These are phyloP conservation scores for Diplodia mutila DNA, from an alignment of 2,329 filamentous ascomycete genomes.

Conservation along the genomic window DNA sequence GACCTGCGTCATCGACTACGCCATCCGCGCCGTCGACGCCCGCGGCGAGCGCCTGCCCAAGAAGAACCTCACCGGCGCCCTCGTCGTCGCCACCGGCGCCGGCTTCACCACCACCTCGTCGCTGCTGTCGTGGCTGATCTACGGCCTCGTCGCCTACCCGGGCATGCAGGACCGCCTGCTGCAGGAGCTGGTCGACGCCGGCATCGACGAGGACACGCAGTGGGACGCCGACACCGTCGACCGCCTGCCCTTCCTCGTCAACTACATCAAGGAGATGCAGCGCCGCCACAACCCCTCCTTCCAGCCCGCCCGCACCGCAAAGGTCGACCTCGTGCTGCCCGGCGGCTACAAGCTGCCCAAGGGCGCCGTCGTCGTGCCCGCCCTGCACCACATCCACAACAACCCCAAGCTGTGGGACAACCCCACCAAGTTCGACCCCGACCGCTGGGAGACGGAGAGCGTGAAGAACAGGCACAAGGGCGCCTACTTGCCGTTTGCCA, in stretches of 20 bases:
- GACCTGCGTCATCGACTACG: conserved; percentile 49
- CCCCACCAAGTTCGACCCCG: conserved; percentile 61
- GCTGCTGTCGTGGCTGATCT: conserved; percentile 62
- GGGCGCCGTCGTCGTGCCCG: conserved; percentile 58
- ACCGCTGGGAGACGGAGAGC: conserved; percentile 61
- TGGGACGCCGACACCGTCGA: conserved; percentile 44
- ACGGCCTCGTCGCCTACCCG: conserved; percentile 57
- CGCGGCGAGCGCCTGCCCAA: conserved; percentile 59
- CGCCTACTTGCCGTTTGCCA: conserved; percentile 63
- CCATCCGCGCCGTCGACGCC: conserved; percentile 57
- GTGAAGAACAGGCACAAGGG: conserved; percentile 56
- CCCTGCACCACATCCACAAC: conserved; percentile 51
- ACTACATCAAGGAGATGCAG: conserved; percentile 65
- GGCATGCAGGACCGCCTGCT: conserved; percentile 61
- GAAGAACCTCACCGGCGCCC: conserved; percentile 44
- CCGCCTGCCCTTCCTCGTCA: conserved; percentile 57
- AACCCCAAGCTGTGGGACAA: conserved; percentile 63
- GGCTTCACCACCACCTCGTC: conserved; percentile 65
- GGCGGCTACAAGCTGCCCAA: conserved; percentile 62
- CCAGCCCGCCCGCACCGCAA: conserved; percentile 63
- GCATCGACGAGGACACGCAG: conserved; percentile 39
- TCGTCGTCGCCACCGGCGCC: conserved; percentile 60
- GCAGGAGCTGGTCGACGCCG: conserved; percentile 57
- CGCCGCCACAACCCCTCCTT: conserved; percentile 64
- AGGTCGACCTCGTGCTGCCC: conserved; percentile 60